phyloP scores from a whole-genome alignment of 768 basidiomycete genomes.

The Psilocybe tampanensis region DNA sequence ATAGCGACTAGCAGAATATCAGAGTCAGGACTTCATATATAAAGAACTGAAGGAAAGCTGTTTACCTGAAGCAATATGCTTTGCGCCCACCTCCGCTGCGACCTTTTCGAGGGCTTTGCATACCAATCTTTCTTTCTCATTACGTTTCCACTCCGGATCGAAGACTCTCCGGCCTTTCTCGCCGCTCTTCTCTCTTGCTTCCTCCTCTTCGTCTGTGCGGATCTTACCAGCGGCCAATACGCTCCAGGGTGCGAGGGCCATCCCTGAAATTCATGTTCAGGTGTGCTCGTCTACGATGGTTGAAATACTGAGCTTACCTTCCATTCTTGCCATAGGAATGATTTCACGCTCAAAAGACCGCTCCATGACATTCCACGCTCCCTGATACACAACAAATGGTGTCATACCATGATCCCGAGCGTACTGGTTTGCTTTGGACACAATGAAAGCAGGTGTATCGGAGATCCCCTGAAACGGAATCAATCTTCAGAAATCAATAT shows the following conservation, averaged over 20 bases:
- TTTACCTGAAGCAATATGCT: slow-evolving; percentile 47
- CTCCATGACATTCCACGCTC: slow-evolving; percentile 43
- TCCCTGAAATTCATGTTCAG: slow-evolving; percentile 15
- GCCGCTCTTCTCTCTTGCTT: slow-evolving; percentile 25
- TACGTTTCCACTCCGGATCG: slow-evolving; percentile 45
- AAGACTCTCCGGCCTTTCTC: slow-evolving; percentile 41
- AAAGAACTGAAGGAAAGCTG: background rate
- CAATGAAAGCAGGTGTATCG: slow-evolving; percentile 52
- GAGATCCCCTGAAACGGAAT: slow-evolving; percentile 33
- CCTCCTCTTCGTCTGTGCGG: slow-evolving; percentile 51
- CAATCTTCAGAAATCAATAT: background rate
- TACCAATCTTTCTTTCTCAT: slow-evolving; percentile 42
- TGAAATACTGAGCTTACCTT: slow-evolving; percentile 33
- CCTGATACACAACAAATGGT: slow-evolving; percentile 59
- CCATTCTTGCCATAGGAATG: slow-evolving; percentile 45
- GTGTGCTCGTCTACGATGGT: too few species aligned
- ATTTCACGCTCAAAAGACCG: slow-evolving; percentile 59
- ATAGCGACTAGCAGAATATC: slow-evolving; percentile 43
- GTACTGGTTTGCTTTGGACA: slow-evolving; percentile 50
- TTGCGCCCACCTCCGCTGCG: slow-evolving; percentile 49
- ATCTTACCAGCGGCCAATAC: slow-evolving; percentile 46
- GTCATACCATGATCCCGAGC: slow-evolving; percentile 49
- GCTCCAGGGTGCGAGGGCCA: slow-evolving; percentile 37
- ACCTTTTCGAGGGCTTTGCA: slow-evolving; percentile 50
- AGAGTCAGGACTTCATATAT: background rate